Conservation (phyloP, 2,329 filamentous ascomycete genomes). For the Apiospora pterosperma region DNA sequence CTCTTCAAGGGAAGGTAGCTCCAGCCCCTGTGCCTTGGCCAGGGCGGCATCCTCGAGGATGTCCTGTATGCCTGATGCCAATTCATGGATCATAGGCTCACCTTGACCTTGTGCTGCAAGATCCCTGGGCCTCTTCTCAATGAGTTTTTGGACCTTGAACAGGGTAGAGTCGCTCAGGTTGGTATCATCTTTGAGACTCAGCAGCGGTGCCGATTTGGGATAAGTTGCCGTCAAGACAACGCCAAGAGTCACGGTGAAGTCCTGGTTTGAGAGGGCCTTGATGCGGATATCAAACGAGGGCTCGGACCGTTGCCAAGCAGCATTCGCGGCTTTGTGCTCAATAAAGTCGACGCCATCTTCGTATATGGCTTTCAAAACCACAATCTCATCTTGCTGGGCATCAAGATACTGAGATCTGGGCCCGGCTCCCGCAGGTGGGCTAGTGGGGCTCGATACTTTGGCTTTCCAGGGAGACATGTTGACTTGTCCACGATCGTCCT, state of each 20-base stretch:
- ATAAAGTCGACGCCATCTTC: slow-evolving; percentile 71
- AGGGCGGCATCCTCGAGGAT: slow-evolving; percentile 84
- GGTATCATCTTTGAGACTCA: slow-evolving; percentile 63
- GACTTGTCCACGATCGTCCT: slow-evolving; percentile 19
- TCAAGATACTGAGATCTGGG: slow-evolving; percentile 68
- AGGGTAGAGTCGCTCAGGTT: slow-evolving; percentile 67
- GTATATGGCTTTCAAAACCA: slow-evolving; percentile 84
- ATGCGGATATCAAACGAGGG: slow-evolving; percentile 79
- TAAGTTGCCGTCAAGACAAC: slow-evolving; percentile 88
- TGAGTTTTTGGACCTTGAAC: slow-evolving; percentile 64
- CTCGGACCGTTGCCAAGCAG: slow-evolving; percentile 89
- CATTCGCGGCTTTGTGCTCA: slow-evolving; percentile 64
- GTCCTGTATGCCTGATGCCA: slow-evolving; percentile 67
- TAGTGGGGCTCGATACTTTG: slow-evolving; percentile 38
- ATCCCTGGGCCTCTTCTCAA: slow-evolving; percentile 55
- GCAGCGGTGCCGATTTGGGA: slow-evolving; percentile 74
- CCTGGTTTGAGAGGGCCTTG: slow-evolving; percentile 68
- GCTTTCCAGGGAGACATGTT: slow-evolving; percentile 54
- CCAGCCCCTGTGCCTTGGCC: slow-evolving; percentile 68
- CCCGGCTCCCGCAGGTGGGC: slow-evolving; percentile 33
- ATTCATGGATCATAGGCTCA: slow-evolving; percentile 57
- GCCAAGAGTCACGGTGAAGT: slow-evolving; percentile 67
- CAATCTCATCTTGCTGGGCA: slow-evolving; percentile 82
- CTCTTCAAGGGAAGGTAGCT: slow-evolving; percentile 83
- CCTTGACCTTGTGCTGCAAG: slow-evolving; percentile 51